phyloP scores from a whole-genome alignment of 257 asterid genomes.

The Mitragyna speciosa region DNA sequence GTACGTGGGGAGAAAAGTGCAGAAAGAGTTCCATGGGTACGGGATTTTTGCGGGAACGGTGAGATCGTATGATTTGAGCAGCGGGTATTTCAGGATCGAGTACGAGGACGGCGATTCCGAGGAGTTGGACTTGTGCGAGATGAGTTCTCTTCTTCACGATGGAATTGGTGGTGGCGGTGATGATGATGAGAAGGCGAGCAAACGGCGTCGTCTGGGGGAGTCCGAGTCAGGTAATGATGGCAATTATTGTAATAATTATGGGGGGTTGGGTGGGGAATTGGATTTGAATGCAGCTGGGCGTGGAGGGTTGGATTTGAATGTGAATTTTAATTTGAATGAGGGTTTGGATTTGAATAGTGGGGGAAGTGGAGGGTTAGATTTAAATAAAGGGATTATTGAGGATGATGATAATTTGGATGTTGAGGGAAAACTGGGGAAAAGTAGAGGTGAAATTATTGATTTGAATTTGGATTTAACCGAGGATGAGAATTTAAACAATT shows the following conservation, averaged over 20 bases:
- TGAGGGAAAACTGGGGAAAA: slow-evolving; percentile 29
- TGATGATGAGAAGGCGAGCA: slow-evolving; percentile 31
- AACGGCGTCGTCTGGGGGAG: slow-evolving; percentile 38
- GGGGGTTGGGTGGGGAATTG: slow-evolving; percentile 25
- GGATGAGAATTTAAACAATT: slow-evolving; percentile 37
- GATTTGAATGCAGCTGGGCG: slow-evolving; percentile 38
- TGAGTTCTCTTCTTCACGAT: slow-evolving; percentile 28
- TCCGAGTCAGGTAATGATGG: slow-evolving; percentile 33
- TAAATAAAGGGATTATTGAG: slow-evolving; percentile 41
- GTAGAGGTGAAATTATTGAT: slow-evolving; percentile 50
- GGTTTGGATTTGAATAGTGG: slow-evolving; percentile 40
- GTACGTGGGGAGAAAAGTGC: slow-evolving; percentile 69
- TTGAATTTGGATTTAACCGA: slow-evolving; percentile 69
- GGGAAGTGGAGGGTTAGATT: slow-evolving; percentile 39
- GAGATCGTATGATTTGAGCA: slow-evolving; percentile 46
- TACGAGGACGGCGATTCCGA: slow-evolving; percentile 76
- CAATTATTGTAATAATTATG: slow-evolving; percentile 20
- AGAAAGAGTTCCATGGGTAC: slow-evolving; percentile 49
- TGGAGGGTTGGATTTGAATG: slow-evolving; percentile 37
- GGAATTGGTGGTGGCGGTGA: slow-evolving; percentile 15
- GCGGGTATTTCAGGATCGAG: slow-evolving; percentile 53
- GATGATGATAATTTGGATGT: slow-evolving; percentile 23
- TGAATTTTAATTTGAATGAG: slow-evolving; percentile 27
- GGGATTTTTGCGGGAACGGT: slow-evolving; percentile 54
- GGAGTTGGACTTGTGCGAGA: slow-evolving; percentile 49